Evolutionary conservation across 495 filamentous ascomycete genomes (phyloP), one percentile per base, ranked within the genome.

Genomic region (Penicillium taxi): DNA sequence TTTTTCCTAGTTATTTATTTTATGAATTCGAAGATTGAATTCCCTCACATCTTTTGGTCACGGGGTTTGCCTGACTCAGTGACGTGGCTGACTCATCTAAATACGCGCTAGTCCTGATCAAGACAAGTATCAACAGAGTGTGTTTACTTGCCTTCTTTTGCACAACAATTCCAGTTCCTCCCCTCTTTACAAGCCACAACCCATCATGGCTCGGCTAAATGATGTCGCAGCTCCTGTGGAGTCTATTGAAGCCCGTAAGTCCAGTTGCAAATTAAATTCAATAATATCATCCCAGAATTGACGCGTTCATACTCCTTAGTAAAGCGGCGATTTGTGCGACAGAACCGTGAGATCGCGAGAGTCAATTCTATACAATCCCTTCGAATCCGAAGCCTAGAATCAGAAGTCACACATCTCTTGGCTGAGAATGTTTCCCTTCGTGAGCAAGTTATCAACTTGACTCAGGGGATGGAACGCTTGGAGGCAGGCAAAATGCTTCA

Each of bases 321-420:
- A 24, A 89, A 86, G 54, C 70, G 85, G 46, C 77, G 84, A 53
- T 94, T 91, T 53, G 66, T 94, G 31, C 77, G 90, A 26, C 91
- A 98, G 56, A 98, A 98, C 59, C 80, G 87, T 39, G 91, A 96
- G 49, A 87, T 98, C 41, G 88, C 88, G 30, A 70, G 82, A 52
- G 77, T 79, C 43, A 96, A 98, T 64, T 93, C 93, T 2, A 80
- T 78, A 42, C 93, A 96, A 59, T 89, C 86, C 12, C 69, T 90
- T 22, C 84, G 85, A 42, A 96, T 98, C 46, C 84, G 88, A 38
- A 78, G 66, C 33, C 74, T 96, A 24, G 88, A 96, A 56, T 78
- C 78, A 36, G 89, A 98, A 61, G 77, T 77, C 22, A 82, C 86
- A 11, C 78, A 84, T 19, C 64, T 96, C 8, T 67, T 95, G 37